Base-by-base conservation (phyloP, 2,329 filamentous ascomycete species). In the Ceratocystis harringtonii region DNA sequence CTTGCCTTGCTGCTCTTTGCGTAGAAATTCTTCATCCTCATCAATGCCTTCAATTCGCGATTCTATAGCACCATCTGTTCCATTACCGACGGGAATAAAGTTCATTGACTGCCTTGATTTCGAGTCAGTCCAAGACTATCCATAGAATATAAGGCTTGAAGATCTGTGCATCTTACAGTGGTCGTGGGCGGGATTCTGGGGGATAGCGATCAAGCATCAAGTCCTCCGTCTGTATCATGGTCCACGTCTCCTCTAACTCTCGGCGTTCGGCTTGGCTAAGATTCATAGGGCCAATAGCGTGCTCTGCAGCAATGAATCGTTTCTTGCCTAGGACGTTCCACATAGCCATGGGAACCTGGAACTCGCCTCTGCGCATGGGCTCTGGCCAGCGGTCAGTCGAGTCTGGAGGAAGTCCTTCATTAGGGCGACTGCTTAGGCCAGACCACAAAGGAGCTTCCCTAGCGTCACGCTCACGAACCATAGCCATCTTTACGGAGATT, bases 181-280 rank as follows among this genome's bases (percentile, higher is more conserved):
- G 64, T n/a, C 63, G 66, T 17, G 66, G 66, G 22, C 64, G 64
- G 28, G 66, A 64, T 22, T 67, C 66, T 10, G 66, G 66, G 6
- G 66, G 66, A 30, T 67, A 67, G 15, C 66, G 63, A 63, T 67
- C 66, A 48, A 65, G 65, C 22, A 61, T 64, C 55, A 67, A 57
- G 50, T 67, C 66, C 22, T 67, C 63, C 17, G 66, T 67, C 43
- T 67, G 66, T 36, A 67, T 57, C 66, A 67, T 67, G 43, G 66
- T 67, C 66, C 66, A 65, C 0, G 66, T 67, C 61, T 67, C 66
- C 63, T 67, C 66, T 6, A 67, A 63, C 55, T 67, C 66, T 52
- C 66, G 41, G 17, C 63, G 50, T 36, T 67, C 66, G 41, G 66
- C 61, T 8, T 65, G 63, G 32, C 66, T 67, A 22, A 67, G 43